These are phyloP conservation scores for Dendrobium huoshanense DNA, from an alignment of 106 monocot species.

Conservation along the genomic window DNA sequence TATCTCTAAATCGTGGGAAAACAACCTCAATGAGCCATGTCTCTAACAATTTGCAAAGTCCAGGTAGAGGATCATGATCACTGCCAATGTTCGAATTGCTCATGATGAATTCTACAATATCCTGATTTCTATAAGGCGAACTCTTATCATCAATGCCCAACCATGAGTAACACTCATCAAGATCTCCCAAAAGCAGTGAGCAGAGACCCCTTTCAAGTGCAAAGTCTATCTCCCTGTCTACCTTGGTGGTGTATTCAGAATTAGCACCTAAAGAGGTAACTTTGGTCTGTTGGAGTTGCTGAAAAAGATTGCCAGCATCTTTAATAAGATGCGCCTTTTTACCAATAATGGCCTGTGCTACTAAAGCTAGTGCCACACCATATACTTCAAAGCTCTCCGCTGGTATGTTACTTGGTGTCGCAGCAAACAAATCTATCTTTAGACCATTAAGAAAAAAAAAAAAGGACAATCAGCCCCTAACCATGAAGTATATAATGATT, in stretches of 20 bases:
- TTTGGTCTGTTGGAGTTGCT: conserved; percentile 70
- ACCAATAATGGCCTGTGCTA: conserved; percentile 61
- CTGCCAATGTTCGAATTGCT: conserved; percentile 43
- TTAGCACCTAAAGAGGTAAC: conserved; percentile 19
- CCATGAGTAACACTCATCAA: conserved; percentile 63
- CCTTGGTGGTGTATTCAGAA: conserved; percentile 31
- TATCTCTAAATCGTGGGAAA: conserved; percentile 83
- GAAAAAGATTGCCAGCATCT: conserved; percentile 62
- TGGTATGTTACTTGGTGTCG: conserved; percentile 73
- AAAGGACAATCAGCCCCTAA: background rate
- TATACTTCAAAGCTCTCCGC: conserved; percentile 91
- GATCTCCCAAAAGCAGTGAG: conserved; percentile 73
- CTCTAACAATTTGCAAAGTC: conserved; percentile 86
- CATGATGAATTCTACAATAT: conserved; percentile 62
- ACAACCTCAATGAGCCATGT: conserved; percentile 78
- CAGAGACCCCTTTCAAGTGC: conserved; percentile 84
- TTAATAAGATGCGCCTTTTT: conserved; percentile 73
- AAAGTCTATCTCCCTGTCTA: conserved; percentile 37
- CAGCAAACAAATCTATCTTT: conserved; percentile 77
- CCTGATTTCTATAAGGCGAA: conserved; percentile 56
- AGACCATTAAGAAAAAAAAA: conserved; percentile 15
- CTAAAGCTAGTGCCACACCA: conserved; percentile 71
- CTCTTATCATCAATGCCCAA: conserved; percentile 70
- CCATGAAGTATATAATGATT: background rate
- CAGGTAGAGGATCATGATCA: conserved; percentile 64